Percentiles rank a stretch among this genome's conserved stretches.
phyloP scores from a whole-genome alignment of 306 rosid species.

The Lotus japonicus region DNA sequence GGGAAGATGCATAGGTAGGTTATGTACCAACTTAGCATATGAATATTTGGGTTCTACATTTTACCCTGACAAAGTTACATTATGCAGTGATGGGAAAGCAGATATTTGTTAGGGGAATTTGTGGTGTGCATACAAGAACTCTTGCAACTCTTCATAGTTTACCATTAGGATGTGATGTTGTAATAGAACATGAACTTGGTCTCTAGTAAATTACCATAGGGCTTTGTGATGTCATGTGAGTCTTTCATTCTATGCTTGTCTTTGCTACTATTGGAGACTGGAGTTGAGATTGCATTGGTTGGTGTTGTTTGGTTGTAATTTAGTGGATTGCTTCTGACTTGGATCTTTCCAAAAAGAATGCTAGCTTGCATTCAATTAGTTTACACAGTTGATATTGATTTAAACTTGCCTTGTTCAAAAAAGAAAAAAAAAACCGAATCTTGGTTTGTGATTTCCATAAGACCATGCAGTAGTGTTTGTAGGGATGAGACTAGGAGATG shows the following conservation, averaged over 20 bases:
- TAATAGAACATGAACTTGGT: slow-evolving; percentile 22
- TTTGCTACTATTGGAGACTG: slow-evolving; percentile 11
- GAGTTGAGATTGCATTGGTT: slow-evolving; percentile 4
- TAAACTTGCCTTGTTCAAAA: neutral
- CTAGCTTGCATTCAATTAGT: slow-evolving; percentile 8
- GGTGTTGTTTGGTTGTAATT: slow-evolving; percentile 19
- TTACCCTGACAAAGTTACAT: neutral
- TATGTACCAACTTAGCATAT: neutral
- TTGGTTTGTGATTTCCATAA: neutral
- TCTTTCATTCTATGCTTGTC: slow-evolving; percentile 1
- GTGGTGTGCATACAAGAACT: slow-evolving; percentile 27
- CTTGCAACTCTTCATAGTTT: slow-evolving; percentile 27
- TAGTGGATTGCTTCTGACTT: slow-evolving; percentile 15
- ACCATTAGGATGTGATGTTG: slow-evolving; percentile 21
- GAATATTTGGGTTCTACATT: neutral
- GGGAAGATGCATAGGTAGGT: slow-evolving; percentile 47
- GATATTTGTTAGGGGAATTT: slow-evolving; percentile 17
- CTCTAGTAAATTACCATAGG: neutral
- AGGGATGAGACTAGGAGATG: too few relatives aligned
- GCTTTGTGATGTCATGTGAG: neutral
- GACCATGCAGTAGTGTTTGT: too few relatives aligned
- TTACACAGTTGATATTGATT: neutral
- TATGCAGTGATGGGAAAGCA: slow-evolving; percentile 35
- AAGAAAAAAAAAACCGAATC: neutral
- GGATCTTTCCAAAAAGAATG: slow-evolving; percentile 4